Percentiles rank a stretch among this genome's conserved stretches.
Evolutionary conservation across 768 basidiomycete genomes (phyloP).

Genomic region (Mycena capillaripes): DNA sequence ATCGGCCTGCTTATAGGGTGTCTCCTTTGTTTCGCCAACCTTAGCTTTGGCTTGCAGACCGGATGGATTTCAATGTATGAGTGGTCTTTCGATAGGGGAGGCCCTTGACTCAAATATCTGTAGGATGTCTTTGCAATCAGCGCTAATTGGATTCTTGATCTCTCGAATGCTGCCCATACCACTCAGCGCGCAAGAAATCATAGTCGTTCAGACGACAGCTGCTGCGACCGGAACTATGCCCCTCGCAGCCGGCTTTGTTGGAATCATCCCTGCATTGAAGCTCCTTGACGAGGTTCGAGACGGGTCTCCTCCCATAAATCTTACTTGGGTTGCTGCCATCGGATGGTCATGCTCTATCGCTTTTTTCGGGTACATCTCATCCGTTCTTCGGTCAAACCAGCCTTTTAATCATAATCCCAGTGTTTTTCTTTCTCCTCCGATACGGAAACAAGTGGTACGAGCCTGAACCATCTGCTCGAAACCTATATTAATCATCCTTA

Average conservation of each 20-base stretch:
- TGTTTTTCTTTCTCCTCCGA: slow-evolving; percentile 95
- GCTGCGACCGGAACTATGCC: slow-evolving; percentile 96
- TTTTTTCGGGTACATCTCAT: slow-evolving; percentile 82
- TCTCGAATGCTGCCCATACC: slow-evolving; percentile 81
- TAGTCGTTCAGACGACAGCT: slow-evolving; percentile 95
- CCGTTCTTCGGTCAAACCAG: neutral
- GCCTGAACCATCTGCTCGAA: neutral
- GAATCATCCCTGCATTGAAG: slow-evolving; percentile 91
- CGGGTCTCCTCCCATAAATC: slow-evolving; percentile 79
- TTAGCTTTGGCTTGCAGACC: slow-evolving; percentile 89
- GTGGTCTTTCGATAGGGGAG: too few relatives aligned
- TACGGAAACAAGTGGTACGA: slow-evolving; percentile 91
- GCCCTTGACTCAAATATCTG: neutral
- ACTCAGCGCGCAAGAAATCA: slow-evolving; percentile 92
- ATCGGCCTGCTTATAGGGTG: slow-evolving; percentile 89
- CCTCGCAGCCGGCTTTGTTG: slow-evolving; percentile 88
- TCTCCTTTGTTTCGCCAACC: slow-evolving; percentile 92
- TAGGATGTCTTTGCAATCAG: slow-evolving; percentile 97
- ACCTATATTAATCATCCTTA: slow-evolving; percentile 45
- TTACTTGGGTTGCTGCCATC: slow-evolving; percentile 81
- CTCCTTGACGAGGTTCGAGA: slow-evolving; percentile 83
- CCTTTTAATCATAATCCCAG: slow-evolving; percentile 50
- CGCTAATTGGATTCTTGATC: slow-evolving; percentile 90
- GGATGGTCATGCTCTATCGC: slow-evolving; percentile 93
- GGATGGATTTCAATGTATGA: slow-evolving; percentile 91